Percentiles rank a stretch among this genome's conserved stretches.
These are phyloP conservation scores for Copromyces sp. DNA, from an alignment of 495 filamentous ascomycete species.

Conservation along the genomic window DNA sequence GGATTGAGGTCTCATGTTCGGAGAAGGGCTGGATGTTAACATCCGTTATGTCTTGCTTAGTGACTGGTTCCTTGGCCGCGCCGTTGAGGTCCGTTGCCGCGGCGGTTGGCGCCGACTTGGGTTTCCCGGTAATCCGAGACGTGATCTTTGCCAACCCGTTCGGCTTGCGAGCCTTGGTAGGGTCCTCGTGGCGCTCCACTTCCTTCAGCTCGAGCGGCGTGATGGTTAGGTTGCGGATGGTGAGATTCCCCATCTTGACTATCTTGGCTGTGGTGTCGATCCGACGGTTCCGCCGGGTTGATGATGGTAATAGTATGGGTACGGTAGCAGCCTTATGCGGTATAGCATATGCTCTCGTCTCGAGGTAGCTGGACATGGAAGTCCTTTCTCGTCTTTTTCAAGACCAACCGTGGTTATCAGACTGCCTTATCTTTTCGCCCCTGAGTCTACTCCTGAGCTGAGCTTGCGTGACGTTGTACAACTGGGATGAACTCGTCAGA, in stretches of 20 bases:
- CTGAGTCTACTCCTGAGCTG: background rate
- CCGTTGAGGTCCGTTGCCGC: slow-evolving; percentile 8
- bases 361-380: background rate
- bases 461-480: background rate
- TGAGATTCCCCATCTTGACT: slow-evolving; percentile 38
- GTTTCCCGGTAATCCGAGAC: slow-evolving; percentile 42
- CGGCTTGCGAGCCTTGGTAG: slow-evolving; percentile 10
- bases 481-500: background rate
- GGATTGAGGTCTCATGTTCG: slow-evolving; percentile 22
- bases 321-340: background rate
- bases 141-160: slow-evolving; percentile 37
- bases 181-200: slow-evolving; percentile 57
- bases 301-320: background rate
- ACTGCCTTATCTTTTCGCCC: background rate
- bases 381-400: background rate
- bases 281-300: background rate
- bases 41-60: slow-evolving; percentile 23
- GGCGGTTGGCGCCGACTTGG: slow-evolving; percentile 11
- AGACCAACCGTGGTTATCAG: background rate
- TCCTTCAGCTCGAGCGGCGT: slow-evolving; percentile 60
- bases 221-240: slow-evolving; percentile 79
- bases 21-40: slow-evolving; percentile 30
- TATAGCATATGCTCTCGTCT: background rate
- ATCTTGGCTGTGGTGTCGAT: background rate
- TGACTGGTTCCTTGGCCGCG: background rate